Conservation (phyloP, 1,284 basidiomycete genomes). For the Cryptococcus sp. region DNA sequence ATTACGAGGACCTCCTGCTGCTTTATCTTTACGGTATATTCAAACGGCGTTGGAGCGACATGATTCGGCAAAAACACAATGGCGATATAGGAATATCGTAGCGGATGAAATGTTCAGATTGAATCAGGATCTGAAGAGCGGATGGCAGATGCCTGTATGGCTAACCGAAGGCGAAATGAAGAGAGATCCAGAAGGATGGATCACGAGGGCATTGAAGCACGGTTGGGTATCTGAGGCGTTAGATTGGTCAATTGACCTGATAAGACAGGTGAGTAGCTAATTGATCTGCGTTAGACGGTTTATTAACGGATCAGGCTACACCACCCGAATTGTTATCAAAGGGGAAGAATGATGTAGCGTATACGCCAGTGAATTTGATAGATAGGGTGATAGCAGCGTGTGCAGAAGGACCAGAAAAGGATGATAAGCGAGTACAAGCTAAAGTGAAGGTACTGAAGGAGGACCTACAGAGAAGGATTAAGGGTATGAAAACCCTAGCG, state of each 20-base stretch:
- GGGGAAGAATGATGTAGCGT: conserved; percentile 60
- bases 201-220: conserved; percentile 54
- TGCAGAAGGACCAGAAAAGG: conserved; percentile 52
- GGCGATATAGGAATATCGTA: conserved; percentile 67
- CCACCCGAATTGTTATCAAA: conserved; percentile 56
- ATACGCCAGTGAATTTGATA: conserved; percentile 78
- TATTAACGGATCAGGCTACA: conserved; percentile 51
- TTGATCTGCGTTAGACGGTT: background rate
- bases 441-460: conserved; percentile 24
- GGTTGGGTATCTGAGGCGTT: conserved; percentile 76
- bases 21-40: conserved; percentile 84
- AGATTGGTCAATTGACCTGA: conserved; percentile 63
- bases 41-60: conserved; percentile 71
- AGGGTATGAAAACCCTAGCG: conserved; percentile 15
- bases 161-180: conserved; percentile 56
- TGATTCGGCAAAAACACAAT: conserved; percentile 68
- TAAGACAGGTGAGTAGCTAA: conserved; percentile 60
- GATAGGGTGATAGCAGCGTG: conserved; percentile 76
- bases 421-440: conserved; percentile 35
- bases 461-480: conserved; percentile 19
- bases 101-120: conserved; percentile 69
- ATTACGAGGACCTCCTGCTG: conserved; percentile 74
- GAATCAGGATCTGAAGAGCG: conserved; percentile 51
- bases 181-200: conserved; percentile 33
- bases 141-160: conserved; percentile 66